Evolutionary conservation across 768 basidiomycete genomes (phyloP).

Genomic region (Boletus fagicola): DNA sequence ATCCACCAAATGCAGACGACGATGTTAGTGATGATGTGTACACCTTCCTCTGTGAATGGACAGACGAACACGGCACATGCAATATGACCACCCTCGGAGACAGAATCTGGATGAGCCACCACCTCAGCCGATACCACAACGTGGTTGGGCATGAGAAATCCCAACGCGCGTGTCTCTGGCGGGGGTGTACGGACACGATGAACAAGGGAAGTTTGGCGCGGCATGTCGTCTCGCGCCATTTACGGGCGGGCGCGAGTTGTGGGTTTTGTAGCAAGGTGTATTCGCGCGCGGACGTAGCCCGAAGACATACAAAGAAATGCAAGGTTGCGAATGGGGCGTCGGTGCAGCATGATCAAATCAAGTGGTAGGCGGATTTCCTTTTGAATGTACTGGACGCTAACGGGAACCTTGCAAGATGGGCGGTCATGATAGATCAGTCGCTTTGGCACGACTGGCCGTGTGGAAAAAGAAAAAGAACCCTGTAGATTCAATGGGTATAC

Average conservation of each 20-base stretch:
- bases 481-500: background rate
- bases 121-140: constrained; percentile 20
- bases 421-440: background rate
- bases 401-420: background rate
- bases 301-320: constrained; percentile 28
- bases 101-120: constrained; percentile 24
- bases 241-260: constrained; percentile 21
- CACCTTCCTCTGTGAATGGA: constrained; percentile 22
- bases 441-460: background rate
- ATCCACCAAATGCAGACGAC: background rate
- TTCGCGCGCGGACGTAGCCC: constrained; percentile 26
- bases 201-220: constrained; percentile 28
- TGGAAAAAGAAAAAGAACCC: background rate
- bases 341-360: background rate
- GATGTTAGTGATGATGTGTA: constrained; percentile 7
- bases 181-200: constrained; percentile 23
- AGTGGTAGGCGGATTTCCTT: background rate
- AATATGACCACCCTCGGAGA: constrained; percentile 20
- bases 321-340: constrained; percentile 20
- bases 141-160: constrained; percentile 21
- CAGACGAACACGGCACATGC: constrained; percentile 18
- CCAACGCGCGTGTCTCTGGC: constrained; percentile 20
- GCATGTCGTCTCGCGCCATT: constrained; percentile 26
- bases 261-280: constrained; percentile 26
- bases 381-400: background rate